Conservation (phyloP, 2,329 filamentous ascomycete genomes). For the Nemania sp. region DNA sequence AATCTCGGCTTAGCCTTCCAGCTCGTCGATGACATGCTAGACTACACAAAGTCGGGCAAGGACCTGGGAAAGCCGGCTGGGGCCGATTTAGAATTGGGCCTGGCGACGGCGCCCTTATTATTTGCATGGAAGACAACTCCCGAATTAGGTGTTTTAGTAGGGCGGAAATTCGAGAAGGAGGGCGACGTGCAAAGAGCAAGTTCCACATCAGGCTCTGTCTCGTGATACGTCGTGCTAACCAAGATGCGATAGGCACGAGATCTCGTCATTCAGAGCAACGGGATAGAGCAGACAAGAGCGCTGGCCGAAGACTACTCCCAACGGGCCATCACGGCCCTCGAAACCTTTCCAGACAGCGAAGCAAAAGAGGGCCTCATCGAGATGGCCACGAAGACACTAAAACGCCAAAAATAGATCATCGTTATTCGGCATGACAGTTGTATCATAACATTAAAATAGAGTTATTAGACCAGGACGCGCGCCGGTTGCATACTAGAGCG, state of each 20-base stretch:
- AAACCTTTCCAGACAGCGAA: conserved; percentile 86
- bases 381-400: conserved; percentile 92
- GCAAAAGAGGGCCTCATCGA: conserved; percentile 90
- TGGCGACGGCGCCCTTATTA: conserved; percentile 90
- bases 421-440: conserved; percentile 23
- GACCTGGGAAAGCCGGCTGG: conserved; percentile 95
- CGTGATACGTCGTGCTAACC: conserved; percentile 13
- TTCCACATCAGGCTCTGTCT: background rate
- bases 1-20: conserved; percentile 96
- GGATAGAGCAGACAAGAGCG: conserved; percentile 88
- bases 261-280: conserved; percentile 80
- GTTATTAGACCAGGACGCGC: conserved; percentile 25
- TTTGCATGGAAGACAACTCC: conserved; percentile 93
- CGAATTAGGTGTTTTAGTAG: conserved; percentile 84
- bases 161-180: conserved; percentile 81
- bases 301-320: conserved; percentile 90
- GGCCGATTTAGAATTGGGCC: conserved; percentile 87
- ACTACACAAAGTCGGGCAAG: conserved; percentile 84
- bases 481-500: conserved; percentile 27
- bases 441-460: conserved; percentile 28
- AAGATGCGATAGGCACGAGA: conserved; percentile 71
- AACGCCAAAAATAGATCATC: conserved; percentile 73
- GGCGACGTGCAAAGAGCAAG: conserved; percentile 85
- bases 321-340: conserved; percentile 84
- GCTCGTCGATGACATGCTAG: conserved; percentile 95